phyloP scores from a whole-genome alignment of 2,329 filamentous ascomycete genomes.

The Sordariomycetes sp. region DNA sequence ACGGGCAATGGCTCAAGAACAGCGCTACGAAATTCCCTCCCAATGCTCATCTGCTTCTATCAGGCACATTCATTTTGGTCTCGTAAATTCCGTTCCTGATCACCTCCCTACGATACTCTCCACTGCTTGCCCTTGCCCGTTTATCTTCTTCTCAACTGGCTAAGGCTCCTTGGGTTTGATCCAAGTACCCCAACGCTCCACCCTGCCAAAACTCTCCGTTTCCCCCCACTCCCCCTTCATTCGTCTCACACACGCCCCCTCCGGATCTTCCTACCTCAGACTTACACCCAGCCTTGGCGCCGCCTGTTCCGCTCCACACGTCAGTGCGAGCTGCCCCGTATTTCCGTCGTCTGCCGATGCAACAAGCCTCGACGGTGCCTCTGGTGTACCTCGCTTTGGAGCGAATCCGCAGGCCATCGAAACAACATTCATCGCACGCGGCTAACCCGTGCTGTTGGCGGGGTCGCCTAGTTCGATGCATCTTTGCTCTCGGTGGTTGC shows the following conservation, averaged over 20 bases:
- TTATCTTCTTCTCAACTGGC: background rate
- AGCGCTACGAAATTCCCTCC: too few species aligned
- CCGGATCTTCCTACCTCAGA: slow-evolving; percentile 4
- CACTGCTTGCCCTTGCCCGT: background rate
- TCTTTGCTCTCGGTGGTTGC: background rate
- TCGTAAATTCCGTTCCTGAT: background rate
- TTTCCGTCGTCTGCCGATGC: background rate
- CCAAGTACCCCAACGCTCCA: background rate
- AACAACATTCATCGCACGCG: background rate
- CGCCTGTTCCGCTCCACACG: background rate
- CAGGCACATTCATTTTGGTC: too few species aligned
- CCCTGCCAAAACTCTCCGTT: background rate
- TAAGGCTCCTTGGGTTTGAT: background rate
- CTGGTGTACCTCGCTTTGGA: slow-evolving; percentile 1
- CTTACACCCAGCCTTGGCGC: slow-evolving; percentile 3
- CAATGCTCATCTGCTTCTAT: too few species aligned
- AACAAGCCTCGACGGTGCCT: background rate
- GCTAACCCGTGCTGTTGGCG: background rate
- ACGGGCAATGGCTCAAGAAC: too few species aligned
- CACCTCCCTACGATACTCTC: background rate
- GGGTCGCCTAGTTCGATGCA: background rate
- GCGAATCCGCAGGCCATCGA: slow-evolving; percentile 1
- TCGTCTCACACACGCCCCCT: background rate
- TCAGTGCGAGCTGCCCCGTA: background rate
- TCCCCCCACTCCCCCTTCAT: background rate